These are phyloP conservation scores for Ophiostoma populinum DNA, from an alignment of 2,329 filamentous ascomycete genomes.

Conservation along the genomic window DNA sequence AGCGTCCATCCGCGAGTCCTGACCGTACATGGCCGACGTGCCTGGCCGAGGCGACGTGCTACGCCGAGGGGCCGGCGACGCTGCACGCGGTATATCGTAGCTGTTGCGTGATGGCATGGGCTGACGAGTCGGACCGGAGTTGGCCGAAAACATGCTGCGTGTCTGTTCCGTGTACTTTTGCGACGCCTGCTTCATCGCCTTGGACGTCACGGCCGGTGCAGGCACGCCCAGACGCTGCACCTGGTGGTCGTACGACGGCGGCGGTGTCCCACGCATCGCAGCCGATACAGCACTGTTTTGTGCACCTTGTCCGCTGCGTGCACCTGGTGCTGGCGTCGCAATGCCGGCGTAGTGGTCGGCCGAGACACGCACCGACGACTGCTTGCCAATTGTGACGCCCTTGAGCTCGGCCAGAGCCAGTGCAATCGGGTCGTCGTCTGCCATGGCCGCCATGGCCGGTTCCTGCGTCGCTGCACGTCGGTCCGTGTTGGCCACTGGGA, in stretches of 20 bases:
- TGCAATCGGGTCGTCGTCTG: slow-evolving; percentile 79
- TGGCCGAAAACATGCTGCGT: slow-evolving; percentile 49
- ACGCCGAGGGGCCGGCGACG: slow-evolving; percentile 53
- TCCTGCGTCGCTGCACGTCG: slow-evolving; percentile 30
- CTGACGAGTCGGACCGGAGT: slow-evolving; percentile 29
- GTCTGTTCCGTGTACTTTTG: slow-evolving; percentile 76
- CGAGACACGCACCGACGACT: slow-evolving; percentile 69
- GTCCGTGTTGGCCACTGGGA: slow-evolving; percentile 67
- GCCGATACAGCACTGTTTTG: slow-evolving; percentile 29
- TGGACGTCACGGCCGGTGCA: slow-evolving; percentile 78
- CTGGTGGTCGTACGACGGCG: slow-evolving; percentile 69
- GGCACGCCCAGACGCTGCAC: slow-evolving; percentile 73
- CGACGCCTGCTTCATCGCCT: slow-evolving; percentile 89
- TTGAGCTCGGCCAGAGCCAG: slow-evolving; percentile 85
- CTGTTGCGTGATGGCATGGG: slow-evolving; percentile 34
- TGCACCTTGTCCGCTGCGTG: slow-evolving; percentile 17
- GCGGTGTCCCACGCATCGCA: slow-evolving; percentile 56
- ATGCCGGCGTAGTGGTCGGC: slow-evolving; percentile 94
- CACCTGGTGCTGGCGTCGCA: slow-evolving; percentile 53
- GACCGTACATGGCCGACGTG: slow-evolving; percentile 19
- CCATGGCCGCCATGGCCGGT: slow-evolving; percentile 17
- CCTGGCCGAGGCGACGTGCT: slow-evolving; percentile 44
- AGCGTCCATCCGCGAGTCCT: slow-evolving; percentile 6
- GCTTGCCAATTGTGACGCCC: slow-evolving; percentile 59
- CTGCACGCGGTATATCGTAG: slow-evolving; percentile 38